These are phyloP conservation scores for Brassica carinata DNA, from an alignment of 345 rosid genomes.

Conservation along the genomic window DNA sequence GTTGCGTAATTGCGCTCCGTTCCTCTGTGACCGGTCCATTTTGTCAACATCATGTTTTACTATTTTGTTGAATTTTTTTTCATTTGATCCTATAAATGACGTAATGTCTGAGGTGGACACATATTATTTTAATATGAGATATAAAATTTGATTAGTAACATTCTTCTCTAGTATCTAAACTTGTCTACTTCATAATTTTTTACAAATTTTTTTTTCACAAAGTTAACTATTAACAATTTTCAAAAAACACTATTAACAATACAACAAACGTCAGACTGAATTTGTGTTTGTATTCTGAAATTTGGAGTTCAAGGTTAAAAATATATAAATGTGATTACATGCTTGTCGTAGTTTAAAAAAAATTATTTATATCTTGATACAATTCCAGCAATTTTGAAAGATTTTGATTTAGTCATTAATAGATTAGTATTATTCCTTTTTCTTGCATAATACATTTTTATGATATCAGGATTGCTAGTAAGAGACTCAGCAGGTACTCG, in stretches of 20 bases:
- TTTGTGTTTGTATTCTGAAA: not conserved
- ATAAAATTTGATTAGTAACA: not conserved
- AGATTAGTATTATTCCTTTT: not conserved
- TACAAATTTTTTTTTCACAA: not conserved
- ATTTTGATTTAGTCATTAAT: not conserved
- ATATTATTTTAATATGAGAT: not conserved
- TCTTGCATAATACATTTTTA: not conserved
- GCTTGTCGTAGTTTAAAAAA: not conserved
- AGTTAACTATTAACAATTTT: not conserved
- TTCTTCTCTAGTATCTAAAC: not conserved
- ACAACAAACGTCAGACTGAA: not conserved
- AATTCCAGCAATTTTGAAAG: not conserved
- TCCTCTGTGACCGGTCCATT: constrained; percentile 6
- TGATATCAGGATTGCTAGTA: not conserved
- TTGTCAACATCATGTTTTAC: constrained; percentile 28
- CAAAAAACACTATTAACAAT: too few relatives aligned
- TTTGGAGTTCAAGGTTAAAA: not conserved
- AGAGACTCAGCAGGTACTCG: too few relatives aligned
- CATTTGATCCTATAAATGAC: constrained; percentile 14
- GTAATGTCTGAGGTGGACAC: constrained; percentile 21
- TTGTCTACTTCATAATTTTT: not conserved
- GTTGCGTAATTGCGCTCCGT: constrained; percentile 33
- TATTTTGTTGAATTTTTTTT: constrained; percentile 10
- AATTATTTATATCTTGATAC: not conserved
- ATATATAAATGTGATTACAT: not conserved